Percentiles rank a stretch among this genome's conserved stretches.
Conservation (phyloP, 164 flowering plant species). For the Magnolia sinica region DNA sequence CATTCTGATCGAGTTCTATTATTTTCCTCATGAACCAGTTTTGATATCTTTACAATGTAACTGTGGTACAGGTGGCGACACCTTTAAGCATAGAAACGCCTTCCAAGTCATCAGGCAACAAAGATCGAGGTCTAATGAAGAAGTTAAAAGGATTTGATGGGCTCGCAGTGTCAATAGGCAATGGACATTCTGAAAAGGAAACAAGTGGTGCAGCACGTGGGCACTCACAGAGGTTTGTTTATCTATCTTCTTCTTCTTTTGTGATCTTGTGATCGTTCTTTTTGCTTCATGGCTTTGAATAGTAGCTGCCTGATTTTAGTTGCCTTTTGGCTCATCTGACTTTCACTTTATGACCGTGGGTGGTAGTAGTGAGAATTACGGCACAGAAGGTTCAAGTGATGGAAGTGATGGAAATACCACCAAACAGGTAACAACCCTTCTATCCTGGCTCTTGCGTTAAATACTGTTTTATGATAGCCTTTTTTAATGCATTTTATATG, state of each 20-base stretch:
- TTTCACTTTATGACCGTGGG: not conserved
- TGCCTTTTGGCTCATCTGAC: slow-evolving; percentile 1
- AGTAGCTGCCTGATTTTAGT: not conserved
- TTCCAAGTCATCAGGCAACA: slow-evolving; percentile 55
- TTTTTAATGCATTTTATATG: not conserved
- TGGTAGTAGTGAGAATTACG: slow-evolving; percentile 25
- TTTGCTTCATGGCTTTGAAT: not conserved
- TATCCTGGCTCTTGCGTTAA: not conserved
- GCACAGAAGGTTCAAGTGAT: slow-evolving; percentile 63
- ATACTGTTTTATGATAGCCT: not conserved
- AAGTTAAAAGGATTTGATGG: slow-evolving; percentile 79
- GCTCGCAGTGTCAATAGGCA: slow-evolving; percentile 72
- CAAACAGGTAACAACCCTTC: slow-evolving; percentile 27
- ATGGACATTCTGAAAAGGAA: slow-evolving; percentile 46
- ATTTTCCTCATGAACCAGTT: not conserved
- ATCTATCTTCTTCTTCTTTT: not conserved
- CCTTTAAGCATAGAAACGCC: slow-evolving; percentile 56
- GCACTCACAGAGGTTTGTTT: slow-evolving; percentile 29
- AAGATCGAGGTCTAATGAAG: slow-evolving; percentile 54
- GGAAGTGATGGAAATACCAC: slow-evolving; percentile 71
- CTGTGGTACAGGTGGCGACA: slow-evolving; percentile 45
- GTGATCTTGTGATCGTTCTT: not conserved
- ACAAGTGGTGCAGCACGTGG: slow-evolving; percentile 36
- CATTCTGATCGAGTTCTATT: not conserved
- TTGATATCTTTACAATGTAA: not conserved